Base-by-base conservation (phyloP, 1,284 basidiomycete genomes). In the Sanghuangporus baumii region DNA sequence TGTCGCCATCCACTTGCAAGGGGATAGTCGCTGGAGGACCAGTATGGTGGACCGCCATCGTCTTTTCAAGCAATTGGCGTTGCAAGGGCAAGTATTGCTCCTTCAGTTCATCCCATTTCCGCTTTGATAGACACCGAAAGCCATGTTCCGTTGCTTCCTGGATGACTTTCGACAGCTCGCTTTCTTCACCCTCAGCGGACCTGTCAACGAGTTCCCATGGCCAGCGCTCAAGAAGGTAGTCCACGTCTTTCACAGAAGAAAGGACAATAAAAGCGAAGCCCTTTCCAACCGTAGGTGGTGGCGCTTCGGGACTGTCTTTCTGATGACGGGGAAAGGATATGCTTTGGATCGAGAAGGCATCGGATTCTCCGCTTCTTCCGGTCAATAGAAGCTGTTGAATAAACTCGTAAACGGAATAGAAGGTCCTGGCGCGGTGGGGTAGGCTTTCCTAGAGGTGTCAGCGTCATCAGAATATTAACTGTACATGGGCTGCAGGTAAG, bases 191-290 rank as follows among this genome's bases (percentile, higher is more conserved):
- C 68, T 18, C 51, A n/a, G 51, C 48, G 40, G 2, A 11, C n/a
- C 58, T 69, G 61, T 18, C 20, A 26, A 54, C 55, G 11, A 41
- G n/a, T 34, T 74, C 71, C 88, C 89, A 92, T 3, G 84, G 83
- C 87, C 87, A 92, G 14, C 68, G 66, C 0, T 72, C 52, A 1
- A 82, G 71, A 0, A 91, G 65, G 0, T 70, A 65, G 7, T 80
- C 72, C 3, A 74, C 77, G 43, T 83, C 77, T 1, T 74, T 71
- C 2, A 69, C 36, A 4, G 70, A 66, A 0, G 76, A 71, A 46
- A 91, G 74, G 0, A 81, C 82, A 55, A 91, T 75, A 20, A 92
- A 80, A 0, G 88, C 87, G 65, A 91, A 91, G 0, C 87, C 87
- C 75, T 87, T 91, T 71, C 81, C 87, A 65, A 80, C 80, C 0